Base-by-base conservation (phyloP, 805 yeast genomes). In the Metschnikowia matae region DNA sequence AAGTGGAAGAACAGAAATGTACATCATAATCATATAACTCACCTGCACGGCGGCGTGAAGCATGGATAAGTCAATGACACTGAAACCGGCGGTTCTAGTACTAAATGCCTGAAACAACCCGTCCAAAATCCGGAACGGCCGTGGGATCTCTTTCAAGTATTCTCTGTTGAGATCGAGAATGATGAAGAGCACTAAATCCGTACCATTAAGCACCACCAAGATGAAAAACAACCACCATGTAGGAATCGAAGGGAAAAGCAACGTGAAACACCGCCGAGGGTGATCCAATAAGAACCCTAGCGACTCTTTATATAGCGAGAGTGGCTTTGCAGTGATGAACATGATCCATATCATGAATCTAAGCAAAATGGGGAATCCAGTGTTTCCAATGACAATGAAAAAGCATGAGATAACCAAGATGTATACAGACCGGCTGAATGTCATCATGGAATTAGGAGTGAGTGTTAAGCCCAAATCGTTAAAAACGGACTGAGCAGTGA, bases 11-110 rank as follows among this genome's bases (percentile, higher is more conserved):
- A 92, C 97, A 14, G 98, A 92, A 26, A 94, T 90, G 70, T 94
- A 94, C 99, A 94, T 94, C 98, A 94, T 92, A 53, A 94, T 79
- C 83, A 89, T 79, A 65, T 94, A 94, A 59, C 94, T 83, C 29
- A 94, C 96, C 66, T 90, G 96, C 46, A 92, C 88, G 0, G 96
- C 94, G 0, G 97, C 94, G 61, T 90, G 94, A 41, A 94, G 73
- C 39, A 66, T 64, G 2, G 89, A 71, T 37, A 94, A 68, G 63
- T 85, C 82, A 23, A 91, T 80, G 37, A 87, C 85, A 0, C 87
- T 58, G 57, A 94, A 85, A 0, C 99, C 99, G 0, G 96, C 96
- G 1, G 98, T 94, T 73, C 99, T 82, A 0, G 97, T 89, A 46
- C 92, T 81, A 43, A 92, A 80, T 1, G 97, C 94, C 66, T 92